Percentiles rank a stretch among this genome's conserved stretches.
Evolutionary conservation across 1,284 basidiomycete species (phyloP).

Genomic region (Tremellales sp.): DNA sequence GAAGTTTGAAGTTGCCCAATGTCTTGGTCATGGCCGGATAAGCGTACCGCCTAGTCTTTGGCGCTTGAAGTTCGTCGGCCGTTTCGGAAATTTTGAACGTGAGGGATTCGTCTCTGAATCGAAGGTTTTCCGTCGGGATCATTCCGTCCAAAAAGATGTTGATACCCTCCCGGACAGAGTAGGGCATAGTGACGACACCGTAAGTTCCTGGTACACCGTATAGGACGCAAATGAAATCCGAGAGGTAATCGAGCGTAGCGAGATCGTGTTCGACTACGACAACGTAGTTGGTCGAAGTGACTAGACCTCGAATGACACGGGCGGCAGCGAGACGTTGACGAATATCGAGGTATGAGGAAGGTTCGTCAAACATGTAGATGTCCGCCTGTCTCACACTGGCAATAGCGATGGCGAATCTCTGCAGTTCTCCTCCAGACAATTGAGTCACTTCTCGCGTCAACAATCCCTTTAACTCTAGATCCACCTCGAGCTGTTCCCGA

Average conservation of each 20-base stretch:
- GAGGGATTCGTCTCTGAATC: conserved; percentile 89
- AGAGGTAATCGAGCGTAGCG: conserved; percentile 92
- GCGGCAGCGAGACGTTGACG: conserved; percentile 92
- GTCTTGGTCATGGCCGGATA: conserved; percentile 97
- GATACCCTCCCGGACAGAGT: conserved; percentile 94
- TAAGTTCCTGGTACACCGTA: conserved; percentile 97
- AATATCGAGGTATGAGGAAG: conserved; percentile 93
- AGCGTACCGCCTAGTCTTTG: conserved; percentile 77
- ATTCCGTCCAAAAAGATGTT: conserved; percentile 98
- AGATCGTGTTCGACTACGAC: conserved; percentile 97
- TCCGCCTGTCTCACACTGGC: conserved; percentile 75
- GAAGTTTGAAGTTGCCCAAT: conserved; percentile 85
- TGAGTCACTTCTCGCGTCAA: conserved; percentile 76
- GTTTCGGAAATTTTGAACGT: conserved; percentile 95
- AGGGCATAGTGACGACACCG: conserved; percentile 96
- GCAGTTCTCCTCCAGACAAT: conserved; percentile 90
- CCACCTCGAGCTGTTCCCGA: conserved; percentile 68
- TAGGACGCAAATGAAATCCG: conserved; percentile 92
- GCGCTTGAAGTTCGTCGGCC: conserved; percentile 76
- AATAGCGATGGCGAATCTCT: conserved; percentile 71
- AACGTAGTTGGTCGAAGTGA: conserved; percentile 78
- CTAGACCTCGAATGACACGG: conserved; percentile 83
- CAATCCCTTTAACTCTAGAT: conserved; percentile 80
- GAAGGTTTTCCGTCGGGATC: conserved; percentile 96
- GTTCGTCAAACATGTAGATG: conserved; percentile 70